Evolutionary conservation across 129 eudicot genomes (phyloP), one percentile per base, ranked within the genome.

Genomic region (Centella asiatica): DNA sequence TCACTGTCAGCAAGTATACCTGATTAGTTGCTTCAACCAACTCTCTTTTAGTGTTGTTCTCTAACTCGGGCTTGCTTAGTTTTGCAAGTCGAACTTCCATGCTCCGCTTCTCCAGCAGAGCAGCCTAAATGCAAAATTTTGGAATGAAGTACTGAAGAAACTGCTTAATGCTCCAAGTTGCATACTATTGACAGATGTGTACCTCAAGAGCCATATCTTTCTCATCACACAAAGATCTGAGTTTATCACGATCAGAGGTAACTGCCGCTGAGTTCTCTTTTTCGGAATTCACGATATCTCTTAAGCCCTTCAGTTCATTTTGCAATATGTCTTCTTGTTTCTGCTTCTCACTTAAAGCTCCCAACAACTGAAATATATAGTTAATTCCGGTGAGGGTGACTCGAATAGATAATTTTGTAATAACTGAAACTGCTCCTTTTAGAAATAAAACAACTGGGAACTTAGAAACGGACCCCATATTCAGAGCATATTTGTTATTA

Each of bases 141-240:
- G 15, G 36, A 39, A 44, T 34, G 32, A 69, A 19, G 9, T 29
- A 15, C 23, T 19, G 12, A 53, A 19, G 48, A 59, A 29, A 26
- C 39, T 24, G 44, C 51, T 31, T 32, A 37, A 2, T 42, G 33
- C 26, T 51, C n/a, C 25, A 37, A 47, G 20, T 28, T 48, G 4
- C 4, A n/a, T n/a, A n/a, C 24, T 60, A 65, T 44, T 68, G 19
- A 68, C 23, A 15, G 6, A 23, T 18, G 32, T 1, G 64, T 54
- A 93, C 99, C 96, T 88, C 86, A 67, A 88, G 93, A 8, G 78
- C 81, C 9, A 86, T 72, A 61, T 88, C 95, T 70, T 76, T 85
- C 66, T 83, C 95, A 44, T 85, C 85, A 59, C 77, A 82, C 62
- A 75, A 73, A 28, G 75, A 67, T 74, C 86, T 74, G 57, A 87